Conservation (phyloP, 2,329 filamentous ascomycete species). For the Ophiocordyceps sinensis region DNA sequence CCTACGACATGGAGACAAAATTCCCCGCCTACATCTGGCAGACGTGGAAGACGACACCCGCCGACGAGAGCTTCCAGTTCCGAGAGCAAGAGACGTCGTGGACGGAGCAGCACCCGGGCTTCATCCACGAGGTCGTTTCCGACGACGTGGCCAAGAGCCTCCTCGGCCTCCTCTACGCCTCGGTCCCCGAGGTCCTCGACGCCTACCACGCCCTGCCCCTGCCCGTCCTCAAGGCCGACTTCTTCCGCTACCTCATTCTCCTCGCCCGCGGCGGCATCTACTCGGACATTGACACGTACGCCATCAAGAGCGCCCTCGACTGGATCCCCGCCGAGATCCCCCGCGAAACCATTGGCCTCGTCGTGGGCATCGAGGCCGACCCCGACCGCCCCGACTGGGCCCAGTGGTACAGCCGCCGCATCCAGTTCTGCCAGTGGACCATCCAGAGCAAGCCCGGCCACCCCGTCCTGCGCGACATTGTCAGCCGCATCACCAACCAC, state of each 20-base stretch:
- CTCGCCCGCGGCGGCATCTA: constrained; percentile 55
- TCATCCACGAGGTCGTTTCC: constrained; percentile 95
- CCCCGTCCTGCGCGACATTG: constrained; percentile 76
- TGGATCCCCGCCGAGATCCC: constrained; percentile 78
- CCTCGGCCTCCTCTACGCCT: constrained; percentile 73
- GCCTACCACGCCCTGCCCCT: constrained; percentile 61
- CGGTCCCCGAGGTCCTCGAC: constrained; percentile 63
- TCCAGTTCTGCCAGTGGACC: constrained; percentile 99
- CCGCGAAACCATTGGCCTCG: constrained; percentile 63
- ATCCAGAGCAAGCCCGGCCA: constrained; percentile 93
- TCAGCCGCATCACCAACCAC: constrained; percentile 72
- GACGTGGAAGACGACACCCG: constrained; percentile 85
- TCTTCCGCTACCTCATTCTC: constrained; percentile 61
- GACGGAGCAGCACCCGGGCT: constrained; percentile 74
- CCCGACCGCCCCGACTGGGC: constrained; percentile 86
- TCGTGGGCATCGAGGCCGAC: constrained; percentile 93
- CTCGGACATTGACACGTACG: constrained; percentile 81
- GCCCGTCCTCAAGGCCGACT: constrained; percentile 64
- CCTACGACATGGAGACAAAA: constrained; percentile 75
- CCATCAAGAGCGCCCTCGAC: constrained; percentile 66
- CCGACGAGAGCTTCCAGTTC: constrained; percentile 64
- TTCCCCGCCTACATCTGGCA: constrained; percentile 99
- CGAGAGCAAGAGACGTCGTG: constrained; percentile 79
- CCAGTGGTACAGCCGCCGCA: constrained; percentile 88
- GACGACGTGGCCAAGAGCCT: constrained; percentile 73